These are phyloP conservation scores for Colletotrichum kahawae DNA, from an alignment of 2,329 filamentous ascomycete species.

Conservation along the genomic window DNA sequence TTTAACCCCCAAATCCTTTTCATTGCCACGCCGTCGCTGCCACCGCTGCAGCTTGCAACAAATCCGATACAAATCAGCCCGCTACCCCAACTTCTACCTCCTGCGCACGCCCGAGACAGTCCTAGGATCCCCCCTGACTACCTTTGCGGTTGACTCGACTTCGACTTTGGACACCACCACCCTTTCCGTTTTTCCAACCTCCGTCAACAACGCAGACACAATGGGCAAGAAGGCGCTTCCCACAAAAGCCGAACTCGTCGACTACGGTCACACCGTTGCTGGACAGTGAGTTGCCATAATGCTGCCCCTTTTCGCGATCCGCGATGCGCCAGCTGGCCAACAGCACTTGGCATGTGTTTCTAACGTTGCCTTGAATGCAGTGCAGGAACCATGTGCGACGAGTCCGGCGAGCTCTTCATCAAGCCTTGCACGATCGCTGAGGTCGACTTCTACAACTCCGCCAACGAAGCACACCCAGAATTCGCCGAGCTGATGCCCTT, in stretches of 20 bases:
- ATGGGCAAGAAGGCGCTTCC: slow-evolving; percentile 44
- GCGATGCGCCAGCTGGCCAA: background rate
- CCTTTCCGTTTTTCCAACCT: background rate
- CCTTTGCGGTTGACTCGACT: background rate
- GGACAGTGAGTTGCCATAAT: slow-evolving; percentile 71
- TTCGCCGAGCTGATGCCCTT: slow-evolving; percentile 84
- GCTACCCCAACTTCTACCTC: background rate
- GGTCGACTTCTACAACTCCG: slow-evolving; percentile 87
- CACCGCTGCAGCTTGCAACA: background rate
- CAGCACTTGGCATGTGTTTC: background rate
- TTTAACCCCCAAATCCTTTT: background rate
- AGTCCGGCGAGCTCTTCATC: slow-evolving; percentile 84
- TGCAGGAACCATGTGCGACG: slow-evolving; percentile 87
- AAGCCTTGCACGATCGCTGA: slow-evolving; percentile 91
- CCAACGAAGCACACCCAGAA: slow-evolving; percentile 66
- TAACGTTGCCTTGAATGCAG: slow-evolving; percentile 48
- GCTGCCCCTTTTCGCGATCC: background rate
- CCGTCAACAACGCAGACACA: background rate
- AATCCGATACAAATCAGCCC: background rate
- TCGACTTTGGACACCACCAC: background rate
- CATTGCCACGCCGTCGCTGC: background rate
- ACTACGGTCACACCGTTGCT: slow-evolving; percentile 79
- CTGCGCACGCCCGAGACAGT: background rate
- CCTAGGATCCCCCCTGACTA: background rate
- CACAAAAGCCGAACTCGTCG: slow-evolving; percentile 64